A percentile compares a stretch with the other conserved stretches of the same genome.
Evolutionary conservation across 2,329 filamentous ascomycete genomes (phyloP).

Genomic region (Xylaria sp.): DNA sequence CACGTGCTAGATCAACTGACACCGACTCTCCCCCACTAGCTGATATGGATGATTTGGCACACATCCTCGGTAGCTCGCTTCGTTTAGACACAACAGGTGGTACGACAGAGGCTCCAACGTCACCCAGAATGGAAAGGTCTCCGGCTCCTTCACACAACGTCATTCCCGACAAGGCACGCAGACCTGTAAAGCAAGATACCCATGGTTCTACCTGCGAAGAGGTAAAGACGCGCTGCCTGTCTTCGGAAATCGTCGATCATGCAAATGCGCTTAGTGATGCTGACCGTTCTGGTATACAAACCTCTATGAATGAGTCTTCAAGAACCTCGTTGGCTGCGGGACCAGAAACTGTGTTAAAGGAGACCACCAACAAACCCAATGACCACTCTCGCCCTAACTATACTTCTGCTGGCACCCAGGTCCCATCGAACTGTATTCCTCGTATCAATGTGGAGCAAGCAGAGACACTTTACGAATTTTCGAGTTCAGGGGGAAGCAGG

Average conservation of each 20-base stretch:
- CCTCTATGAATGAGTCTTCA: neutral
- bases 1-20: neutral
- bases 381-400: neutral
- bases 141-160: neutral
- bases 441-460: neutral
- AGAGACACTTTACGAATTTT: neutral
- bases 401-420: neutral
- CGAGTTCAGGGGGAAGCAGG: neutral
- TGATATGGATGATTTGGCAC: neutral
- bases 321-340: neutral
- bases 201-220: neutral
- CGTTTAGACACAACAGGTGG: neutral
- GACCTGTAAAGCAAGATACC: slow-evolving; percentile 1
- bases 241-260: neutral
- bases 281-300: neutral
- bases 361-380: neutral
- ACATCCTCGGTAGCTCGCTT: neutral
- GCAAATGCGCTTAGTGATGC: neutral
- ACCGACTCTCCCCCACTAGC: neutral
- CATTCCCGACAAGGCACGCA: neutral
- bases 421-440: neutral
- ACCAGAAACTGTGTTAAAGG: neutral
- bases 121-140: neutral
- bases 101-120: neutral
- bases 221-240: neutral